Evolutionary conservation across 225 moss, liverwort and hornwort species (phyloP).

Genomic region (Antitrichia curtipendula): DNA sequence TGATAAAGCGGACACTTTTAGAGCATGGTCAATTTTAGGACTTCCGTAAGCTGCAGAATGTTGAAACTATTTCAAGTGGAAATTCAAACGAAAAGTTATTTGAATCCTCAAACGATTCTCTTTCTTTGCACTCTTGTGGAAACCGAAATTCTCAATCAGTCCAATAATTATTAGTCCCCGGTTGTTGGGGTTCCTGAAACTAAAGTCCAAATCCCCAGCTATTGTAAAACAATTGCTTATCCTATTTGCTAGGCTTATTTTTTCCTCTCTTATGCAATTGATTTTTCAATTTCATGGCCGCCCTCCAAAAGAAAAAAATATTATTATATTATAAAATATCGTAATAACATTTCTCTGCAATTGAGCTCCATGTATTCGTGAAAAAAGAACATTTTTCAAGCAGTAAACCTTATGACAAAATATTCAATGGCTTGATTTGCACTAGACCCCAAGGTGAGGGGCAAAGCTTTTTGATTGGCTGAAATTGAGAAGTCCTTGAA

Average conservation of each 20-base stretch:
- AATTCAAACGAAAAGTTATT: not conserved
- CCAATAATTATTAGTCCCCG: not conserved
- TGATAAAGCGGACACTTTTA: not conserved
- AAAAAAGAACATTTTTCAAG: too few species aligned
- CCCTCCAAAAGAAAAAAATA: too few species aligned
- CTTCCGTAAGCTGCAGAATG: not conserved
- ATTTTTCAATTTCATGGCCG: not conserved
- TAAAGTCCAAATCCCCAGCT: not conserved
- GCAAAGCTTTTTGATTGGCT: not conserved
- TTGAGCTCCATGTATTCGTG: not conserved
- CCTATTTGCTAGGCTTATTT: not conserved
- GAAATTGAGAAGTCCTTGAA: not conserved
- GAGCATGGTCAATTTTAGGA: not conserved
- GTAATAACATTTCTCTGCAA: not conserved
- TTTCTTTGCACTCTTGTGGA: not conserved
- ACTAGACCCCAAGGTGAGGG: rapidly evolving
- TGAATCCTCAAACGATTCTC: not conserved
- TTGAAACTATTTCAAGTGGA: not conserved
- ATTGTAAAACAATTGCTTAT: not conserved
- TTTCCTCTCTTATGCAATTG: not conserved
- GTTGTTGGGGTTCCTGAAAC: not conserved
- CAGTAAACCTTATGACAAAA: too few species aligned
- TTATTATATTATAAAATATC: not conserved
- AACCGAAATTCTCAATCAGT: not conserved
- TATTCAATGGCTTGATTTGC: not conserved